These are phyloP conservation scores for Pezicula radicicola DNA, from an alignment of 2,329 filamentous ascomycete species.

Conservation along the genomic window DNA sequence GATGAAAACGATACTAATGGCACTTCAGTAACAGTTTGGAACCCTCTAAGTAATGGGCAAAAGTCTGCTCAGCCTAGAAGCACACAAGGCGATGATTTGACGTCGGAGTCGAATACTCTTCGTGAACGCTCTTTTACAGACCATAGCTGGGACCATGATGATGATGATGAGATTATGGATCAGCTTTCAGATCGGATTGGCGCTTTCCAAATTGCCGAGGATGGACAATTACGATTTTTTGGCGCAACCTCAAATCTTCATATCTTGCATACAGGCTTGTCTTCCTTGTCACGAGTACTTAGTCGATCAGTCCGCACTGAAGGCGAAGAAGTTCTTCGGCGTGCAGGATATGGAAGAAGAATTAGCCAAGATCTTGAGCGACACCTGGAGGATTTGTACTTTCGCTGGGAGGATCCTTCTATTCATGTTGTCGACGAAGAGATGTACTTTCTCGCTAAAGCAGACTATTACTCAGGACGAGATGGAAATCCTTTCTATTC, in stretches of 20 bases:
- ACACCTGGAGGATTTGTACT: conserved; percentile 8
- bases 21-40: background rate
- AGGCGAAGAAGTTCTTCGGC: conserved; percentile 4
- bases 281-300: conserved; percentile 3
- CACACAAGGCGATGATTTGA: background rate
- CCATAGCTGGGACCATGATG: background rate
- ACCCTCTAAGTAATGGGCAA: background rate
- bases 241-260: conserved; percentile 9
- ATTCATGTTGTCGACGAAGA: conserved; percentile 9
- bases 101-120: background rate
- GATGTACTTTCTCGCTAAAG: conserved; percentile 7
- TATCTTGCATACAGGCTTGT: conserved; percentile 5
- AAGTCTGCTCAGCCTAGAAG: background rate
- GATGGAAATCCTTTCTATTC: conserved; percentile 7
- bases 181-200: conserved; percentile 5
- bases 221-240: conserved; percentile 8
- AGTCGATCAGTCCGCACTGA: conserved; percentile 3
- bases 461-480: background rate
- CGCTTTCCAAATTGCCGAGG: conserved; percentile 7
- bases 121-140: background rate
- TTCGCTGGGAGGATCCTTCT: conserved; percentile 7
- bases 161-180: conserved; percentile 3
- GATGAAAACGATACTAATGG: no score
- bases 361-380: conserved; percentile 4
- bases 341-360: conserved; percentile 1